Base-by-base conservation (phyloP, 495 filamentous ascomycete species). In the Xylaria castorea region DNA sequence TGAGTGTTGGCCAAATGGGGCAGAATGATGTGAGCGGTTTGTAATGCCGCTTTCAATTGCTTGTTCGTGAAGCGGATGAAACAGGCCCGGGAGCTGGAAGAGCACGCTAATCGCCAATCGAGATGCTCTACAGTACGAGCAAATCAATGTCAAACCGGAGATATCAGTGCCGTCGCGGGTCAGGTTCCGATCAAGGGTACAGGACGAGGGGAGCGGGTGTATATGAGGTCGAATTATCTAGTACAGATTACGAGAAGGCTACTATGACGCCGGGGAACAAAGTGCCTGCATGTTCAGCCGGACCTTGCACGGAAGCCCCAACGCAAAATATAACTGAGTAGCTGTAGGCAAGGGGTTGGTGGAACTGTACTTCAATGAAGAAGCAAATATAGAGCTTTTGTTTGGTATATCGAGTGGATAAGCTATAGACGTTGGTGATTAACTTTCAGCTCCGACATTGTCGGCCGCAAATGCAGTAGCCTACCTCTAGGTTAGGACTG, bases 191-290 rank as follows among this genome's bases (percentile, higher is more conserved):
- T 64, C 61, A 64, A 44, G 36, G 30, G 34, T 12, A 25, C 36
- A 7, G 14, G 38, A 64, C 12, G 38, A 34, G 36, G 50, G 22
- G 9, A 55, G 48, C 12, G 9, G 48, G 25, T 57, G 50, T 68
- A 68, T 68, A 68, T 57, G 66, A 55, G 50, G 30, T 51, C 36
- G 22, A 36, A 51, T 38, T 55, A 30, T n/a, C 34, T 38, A 30
- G 38, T 7, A 30, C 22, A 14, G 22, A 3, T 55, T 42, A 68
- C 44, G 30, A 36, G 1, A 53, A 53, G 64, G 64, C 46, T 67
- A 38, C 12, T 68, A 68, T 51, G 44, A 67, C 64, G 30, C 44
- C 64, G 40, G 25, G 64, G 64, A 67, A 16, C 27, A 67, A 30
- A 53, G 25, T 67, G 64, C 3, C 53, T 36, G 64, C 44, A 57